Conservation (phyloP, 2,329 filamentous ascomycete species). For the Clarireedia homoeocarpa region DNA sequence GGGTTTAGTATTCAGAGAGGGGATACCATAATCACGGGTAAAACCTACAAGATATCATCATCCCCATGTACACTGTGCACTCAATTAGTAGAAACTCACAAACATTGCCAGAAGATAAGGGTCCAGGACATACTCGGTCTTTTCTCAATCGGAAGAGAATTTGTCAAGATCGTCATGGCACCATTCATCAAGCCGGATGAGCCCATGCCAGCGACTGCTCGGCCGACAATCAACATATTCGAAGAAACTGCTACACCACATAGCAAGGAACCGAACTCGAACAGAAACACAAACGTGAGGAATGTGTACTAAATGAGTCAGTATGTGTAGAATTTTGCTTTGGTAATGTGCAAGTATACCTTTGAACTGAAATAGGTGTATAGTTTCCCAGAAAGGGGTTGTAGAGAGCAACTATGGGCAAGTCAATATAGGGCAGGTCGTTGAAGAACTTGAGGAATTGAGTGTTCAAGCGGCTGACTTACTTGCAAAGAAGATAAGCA, state of each 20-base stretch:
- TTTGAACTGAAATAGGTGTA: not conserved
- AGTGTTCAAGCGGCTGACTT: not conserved
- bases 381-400: conserved; percentile 8
- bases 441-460: not conserved
- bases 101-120: no score
- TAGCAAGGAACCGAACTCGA: conserved; percentile 47
- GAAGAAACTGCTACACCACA: conserved; percentile 42
- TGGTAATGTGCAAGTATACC: not conserved
- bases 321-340: not conserved
- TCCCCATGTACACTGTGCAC: not conserved
- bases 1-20: not conserved
- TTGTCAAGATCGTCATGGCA: conserved; percentile 36
- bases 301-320: conserved; percentile 5
- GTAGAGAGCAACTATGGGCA: not conserved
- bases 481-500: conserved; percentile 8
- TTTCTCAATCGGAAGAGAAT: not conserved
- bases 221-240: conserved; percentile 45
- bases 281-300: conserved; percentile 34
- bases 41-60: not conserved
- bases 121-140: not conserved
- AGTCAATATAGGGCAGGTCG: not conserved
- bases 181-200: conserved; percentile 45
- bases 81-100: not conserved
- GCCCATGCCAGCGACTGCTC: conserved; percentile 45
- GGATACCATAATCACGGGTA: not conserved